These are phyloP conservation scores for Picea abies DNA, from an alignment of 83 land plant genomes.

Conservation along the genomic window DNA sequence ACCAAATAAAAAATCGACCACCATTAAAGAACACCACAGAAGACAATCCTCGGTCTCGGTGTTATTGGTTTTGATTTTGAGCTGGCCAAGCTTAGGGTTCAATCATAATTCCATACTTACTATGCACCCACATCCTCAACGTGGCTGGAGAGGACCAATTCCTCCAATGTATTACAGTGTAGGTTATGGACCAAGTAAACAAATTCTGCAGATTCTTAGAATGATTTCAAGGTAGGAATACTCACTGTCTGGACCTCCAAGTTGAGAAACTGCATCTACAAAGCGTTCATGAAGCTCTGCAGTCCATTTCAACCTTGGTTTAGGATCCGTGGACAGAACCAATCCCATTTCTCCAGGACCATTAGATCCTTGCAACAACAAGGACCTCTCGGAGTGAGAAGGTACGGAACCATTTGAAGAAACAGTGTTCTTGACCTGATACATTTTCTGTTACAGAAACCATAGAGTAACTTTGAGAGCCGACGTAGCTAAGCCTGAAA, in stretches of 20 bases:
- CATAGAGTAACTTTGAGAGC: neutral
- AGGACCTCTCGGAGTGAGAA: conserved; percentile 18
- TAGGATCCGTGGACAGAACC: conserved; percentile 67
- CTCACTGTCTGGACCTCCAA: conserved; percentile 79
- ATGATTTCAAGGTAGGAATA: neutral
- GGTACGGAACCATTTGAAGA: conserved; percentile 15
- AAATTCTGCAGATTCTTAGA: neutral
- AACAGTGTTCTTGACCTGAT: conserved; percentile 14
- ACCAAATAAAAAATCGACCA: neutral
- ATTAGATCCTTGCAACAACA: conserved; percentile 20
- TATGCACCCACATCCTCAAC: neutral
- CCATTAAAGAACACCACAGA: too few species aligned
- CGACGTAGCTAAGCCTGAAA: neutral
- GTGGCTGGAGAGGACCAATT: neutral
- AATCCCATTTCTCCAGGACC: conserved; percentile 32
- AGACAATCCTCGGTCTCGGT: neutral
- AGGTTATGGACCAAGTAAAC: neutral
- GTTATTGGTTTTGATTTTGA: neutral
- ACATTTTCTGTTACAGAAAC: conserved; percentile 11
- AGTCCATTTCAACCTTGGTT: conserved; percentile 73
- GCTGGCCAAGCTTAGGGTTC: too few species aligned
- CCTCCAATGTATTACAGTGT: neutral
- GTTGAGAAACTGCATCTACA: conserved; percentile 61
- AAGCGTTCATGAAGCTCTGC: conserved; percentile 69
- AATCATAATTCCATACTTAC: too few species aligned